Evolutionary conservation across 139 green algal genomes (phyloP), one percentile per base, ranked within the genome.

Genomic region (Haematococcus sp.): DNA sequence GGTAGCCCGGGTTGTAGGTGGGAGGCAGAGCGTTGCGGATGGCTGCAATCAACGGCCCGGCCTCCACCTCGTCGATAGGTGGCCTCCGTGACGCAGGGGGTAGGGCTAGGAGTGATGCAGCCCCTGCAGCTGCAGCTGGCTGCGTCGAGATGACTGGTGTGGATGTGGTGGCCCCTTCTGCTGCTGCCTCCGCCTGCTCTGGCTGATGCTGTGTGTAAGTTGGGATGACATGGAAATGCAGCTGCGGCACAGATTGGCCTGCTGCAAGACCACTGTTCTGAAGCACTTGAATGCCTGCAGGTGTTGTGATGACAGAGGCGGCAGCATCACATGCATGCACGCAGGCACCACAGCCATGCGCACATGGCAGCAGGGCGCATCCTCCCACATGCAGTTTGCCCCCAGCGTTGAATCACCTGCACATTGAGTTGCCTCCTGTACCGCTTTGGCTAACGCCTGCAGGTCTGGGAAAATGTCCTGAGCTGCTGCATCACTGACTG

Each of bases 171-270:
- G 3, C 27, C 13, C 31, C 69, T 43, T 34, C 70, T 56, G 70
- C 58, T 58, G 54, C 70, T 67, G 70, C 70, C 68, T 54, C 15
- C 59, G 55, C 33, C 33, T 67, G 70, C 20, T 58, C 23, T n/a
- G 4, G 44, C 43, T 63, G 68, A 58, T 34, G 22, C 4, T 30
- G 44, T 17, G 2, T 49, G 66, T 86, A 79, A 3, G 73, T 69
- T 9, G 83, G 83, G 3, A 88, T 72, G 34, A 88, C 25, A 61
- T 88, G 83, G 69, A 82, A 85, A 68, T 88, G 83, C 5, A 88
- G 71, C 68, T 88, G 83, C 19, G 79, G 79, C 2, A 88, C 74
- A 11, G 65, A 74, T 58, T 88, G 83, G 20, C 83, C 83, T 5
- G 79, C 83, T 22, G 60, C 74, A 34, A 79, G 77, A 3, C 83